Evolutionary conservation across 306 rosid genomes (phyloP).

Genomic region (Albizia julibrissin): DNA sequence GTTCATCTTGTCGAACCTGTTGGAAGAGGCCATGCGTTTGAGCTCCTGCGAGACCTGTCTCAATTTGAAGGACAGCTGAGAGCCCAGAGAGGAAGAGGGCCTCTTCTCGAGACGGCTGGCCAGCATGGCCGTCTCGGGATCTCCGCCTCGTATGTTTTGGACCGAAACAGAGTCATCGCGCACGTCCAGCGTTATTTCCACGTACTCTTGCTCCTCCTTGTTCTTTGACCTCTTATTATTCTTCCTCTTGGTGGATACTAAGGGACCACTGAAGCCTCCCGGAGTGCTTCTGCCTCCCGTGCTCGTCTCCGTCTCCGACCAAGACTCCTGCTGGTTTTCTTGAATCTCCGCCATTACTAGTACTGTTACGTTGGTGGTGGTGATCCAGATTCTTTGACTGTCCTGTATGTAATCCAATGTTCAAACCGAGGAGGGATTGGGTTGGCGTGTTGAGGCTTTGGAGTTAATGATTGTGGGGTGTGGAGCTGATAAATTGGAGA

Average conservation of each 20-base stretch:
- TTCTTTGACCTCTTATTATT: constrained; percentile 52
- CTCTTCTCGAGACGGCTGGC: constrained; percentile 62
- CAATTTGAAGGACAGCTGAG: constrained; percentile 41
- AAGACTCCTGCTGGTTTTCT: constrained; percentile 47
- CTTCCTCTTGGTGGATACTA: constrained; percentile 44
- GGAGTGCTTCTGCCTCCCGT: constrained; percentile 45
- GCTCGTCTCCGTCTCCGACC: constrained; percentile 60
- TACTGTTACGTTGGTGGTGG: not conserved
- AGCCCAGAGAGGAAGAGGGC: constrained; percentile 47
- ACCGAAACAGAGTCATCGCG: constrained; percentile 67
- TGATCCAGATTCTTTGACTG: not conserved
- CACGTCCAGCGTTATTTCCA: constrained; percentile 81
- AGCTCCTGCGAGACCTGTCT: constrained; percentile 82
- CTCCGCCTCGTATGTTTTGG: constrained; percentile 71
- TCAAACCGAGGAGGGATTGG: not conserved
- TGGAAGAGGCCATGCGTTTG: constrained; percentile 72
- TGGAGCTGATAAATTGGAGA: not conserved
- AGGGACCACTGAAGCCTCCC: constrained; percentile 67
- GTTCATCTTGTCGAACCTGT: constrained; percentile 54
- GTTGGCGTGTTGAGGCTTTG: not conserved
- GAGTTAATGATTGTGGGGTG: not conserved
- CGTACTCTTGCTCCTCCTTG: constrained; percentile 55
- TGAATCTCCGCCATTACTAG: constrained; percentile 58
- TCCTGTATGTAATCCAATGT: not conserved
- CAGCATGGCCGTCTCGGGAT: constrained; percentile 61